Percentiles rank a stretch among this genome's conserved stretches.
Evolutionary conservation across 768 basidiomycete species (phyloP).

Genomic region (Phanerochaete carnosa): DNA sequence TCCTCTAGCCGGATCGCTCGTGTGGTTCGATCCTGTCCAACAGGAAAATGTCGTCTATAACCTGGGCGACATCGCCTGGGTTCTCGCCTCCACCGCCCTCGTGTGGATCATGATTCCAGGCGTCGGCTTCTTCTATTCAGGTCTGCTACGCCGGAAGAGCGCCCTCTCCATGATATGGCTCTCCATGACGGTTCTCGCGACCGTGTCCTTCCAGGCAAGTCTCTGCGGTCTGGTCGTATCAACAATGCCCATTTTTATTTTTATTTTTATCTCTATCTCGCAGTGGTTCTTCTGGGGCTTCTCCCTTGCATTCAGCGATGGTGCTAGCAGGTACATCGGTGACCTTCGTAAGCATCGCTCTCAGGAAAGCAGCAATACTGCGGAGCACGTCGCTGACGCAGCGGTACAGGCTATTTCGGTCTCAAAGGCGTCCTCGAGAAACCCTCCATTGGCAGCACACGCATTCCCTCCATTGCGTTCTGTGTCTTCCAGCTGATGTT

Average conservation of each 20-base stretch:
- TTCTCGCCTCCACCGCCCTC: slow-evolving; percentile 70
- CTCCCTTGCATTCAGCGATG: slow-evolving; percentile 86
- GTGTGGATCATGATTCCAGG: slow-evolving; percentile 68
- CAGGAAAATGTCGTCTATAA: slow-evolving; percentile 37
- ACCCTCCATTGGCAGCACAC: slow-evolving; percentile 68
- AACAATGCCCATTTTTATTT: no score
- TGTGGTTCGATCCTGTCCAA: slow-evolving; percentile 24
- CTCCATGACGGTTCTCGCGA: slow-evolving; percentile 70
- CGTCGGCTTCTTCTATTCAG: slow-evolving; percentile 88
- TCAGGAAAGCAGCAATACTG: background rate
- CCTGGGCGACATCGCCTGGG: slow-evolving; percentile 68
- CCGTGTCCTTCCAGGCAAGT: slow-evolving; percentile 79
- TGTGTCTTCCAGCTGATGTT: slow-evolving; percentile 90
- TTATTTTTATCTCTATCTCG: no score
- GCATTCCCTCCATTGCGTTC: slow-evolving; percentile 73
- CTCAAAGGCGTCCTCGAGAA: slow-evolving; percentile 74
- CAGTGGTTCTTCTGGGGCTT: slow-evolving; percentile 99
- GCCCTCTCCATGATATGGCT: slow-evolving; percentile 88
- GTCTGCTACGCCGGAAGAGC: slow-evolving; percentile 88
- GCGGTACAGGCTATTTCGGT: slow-evolving; percentile 67
- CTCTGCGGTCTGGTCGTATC: no score
- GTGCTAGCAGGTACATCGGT: slow-evolving; percentile 75
- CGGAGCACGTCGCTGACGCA: background rate
- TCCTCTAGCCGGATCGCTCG: slow-evolving; percentile 37
- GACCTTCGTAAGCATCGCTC: slow-evolving; percentile 58